Evolutionary conservation across 306 rosid species (phyloP).

Genomic region (Casuarina glauca): DNA sequence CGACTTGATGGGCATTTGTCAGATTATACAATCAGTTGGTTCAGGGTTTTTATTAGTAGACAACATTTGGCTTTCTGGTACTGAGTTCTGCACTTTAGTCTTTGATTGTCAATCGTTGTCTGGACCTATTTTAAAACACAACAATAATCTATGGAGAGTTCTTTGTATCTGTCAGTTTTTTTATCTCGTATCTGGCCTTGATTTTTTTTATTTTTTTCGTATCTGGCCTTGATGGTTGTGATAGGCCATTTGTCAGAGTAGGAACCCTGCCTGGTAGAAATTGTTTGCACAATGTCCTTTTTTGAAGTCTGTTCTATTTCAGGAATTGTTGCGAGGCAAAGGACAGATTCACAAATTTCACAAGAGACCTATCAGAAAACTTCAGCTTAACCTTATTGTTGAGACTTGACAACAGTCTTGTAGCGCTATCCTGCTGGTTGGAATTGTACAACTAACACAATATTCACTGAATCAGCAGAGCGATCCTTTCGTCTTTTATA

Average conservation of each 20-base stretch:
- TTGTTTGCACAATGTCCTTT: conserved; percentile 8
- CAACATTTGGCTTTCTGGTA: conserved; percentile 22
- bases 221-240: conserved; percentile 19
- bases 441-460: conserved; percentile 17
- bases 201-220: not conserved
- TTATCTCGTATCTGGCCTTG: conserved; percentile 14
- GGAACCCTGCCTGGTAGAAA: not conserved
- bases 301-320: conserved; percentile 24
- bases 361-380: conserved; percentile 1
- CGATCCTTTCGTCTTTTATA: conserved; percentile 24
- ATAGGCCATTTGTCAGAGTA: conserved; percentile 11
- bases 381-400: conserved; percentile 21
- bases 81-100: conserved; percentile 22
- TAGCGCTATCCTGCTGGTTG: conserved; percentile 11
- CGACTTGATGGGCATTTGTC: conserved; percentile 14
- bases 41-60: conserved; percentile 21
- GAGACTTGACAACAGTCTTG: conserved; percentile 25
- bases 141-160: not conserved
- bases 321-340: conserved; percentile 16
- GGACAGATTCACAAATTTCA: conserved; percentile 13
- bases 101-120: conserved; percentile 8
- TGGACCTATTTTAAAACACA: conserved; percentile 8
- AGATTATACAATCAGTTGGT: conserved; percentile 22
- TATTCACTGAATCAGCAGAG: conserved; percentile 23
- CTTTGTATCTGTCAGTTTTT: conserved; percentile 25